These are phyloP conservation scores for Nasturtium officinale DNA, from an alignment of 345 rosid genomes.

Conservation along the genomic window DNA sequence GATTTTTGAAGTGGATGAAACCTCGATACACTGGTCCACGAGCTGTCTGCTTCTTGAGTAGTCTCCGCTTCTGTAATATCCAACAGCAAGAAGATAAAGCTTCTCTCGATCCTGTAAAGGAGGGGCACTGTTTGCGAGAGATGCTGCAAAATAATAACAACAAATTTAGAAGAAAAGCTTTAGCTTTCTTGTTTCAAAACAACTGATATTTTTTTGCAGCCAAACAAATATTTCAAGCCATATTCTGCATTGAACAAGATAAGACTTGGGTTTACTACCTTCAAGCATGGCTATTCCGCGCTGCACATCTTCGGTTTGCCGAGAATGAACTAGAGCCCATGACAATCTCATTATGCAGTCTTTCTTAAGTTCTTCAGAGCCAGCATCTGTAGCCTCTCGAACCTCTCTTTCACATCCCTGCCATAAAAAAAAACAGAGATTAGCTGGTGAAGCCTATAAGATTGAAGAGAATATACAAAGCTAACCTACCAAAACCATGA, in stretches of 20 bases:
- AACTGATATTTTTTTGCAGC: not conserved
- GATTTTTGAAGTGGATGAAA: not conserved
- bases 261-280: conserved; percentile 40
- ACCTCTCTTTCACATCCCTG: conserved; percentile 92
- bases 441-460: not conserved
- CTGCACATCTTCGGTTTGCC: conserved; percentile 68
- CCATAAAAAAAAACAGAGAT: conserved; percentile 7
- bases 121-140: conserved; percentile 55
- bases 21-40: conserved; percentile 52
- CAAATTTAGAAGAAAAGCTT: not conserved
- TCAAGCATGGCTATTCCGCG: conserved; percentile 90
- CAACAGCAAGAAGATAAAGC: conserved; percentile 84
- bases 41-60: conserved; percentile 77
- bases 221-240: not conserved
- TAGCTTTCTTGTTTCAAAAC: not conserved
- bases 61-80: conserved; percentile 72
- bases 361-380: conserved; percentile 54
- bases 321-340: conserved; percentile 91
- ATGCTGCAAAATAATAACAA: conserved; percentile 53
- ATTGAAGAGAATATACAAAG: not conserved
- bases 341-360: conserved; percentile 80
- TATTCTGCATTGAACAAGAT: not conserved
- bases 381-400: conserved; percentile 56
- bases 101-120: conserved; percentile 68
- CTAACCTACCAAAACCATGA: not conserved